phyloP scores from a whole-genome alignment of 148 eudicot species.

The Rhododendron simsii region DNA sequence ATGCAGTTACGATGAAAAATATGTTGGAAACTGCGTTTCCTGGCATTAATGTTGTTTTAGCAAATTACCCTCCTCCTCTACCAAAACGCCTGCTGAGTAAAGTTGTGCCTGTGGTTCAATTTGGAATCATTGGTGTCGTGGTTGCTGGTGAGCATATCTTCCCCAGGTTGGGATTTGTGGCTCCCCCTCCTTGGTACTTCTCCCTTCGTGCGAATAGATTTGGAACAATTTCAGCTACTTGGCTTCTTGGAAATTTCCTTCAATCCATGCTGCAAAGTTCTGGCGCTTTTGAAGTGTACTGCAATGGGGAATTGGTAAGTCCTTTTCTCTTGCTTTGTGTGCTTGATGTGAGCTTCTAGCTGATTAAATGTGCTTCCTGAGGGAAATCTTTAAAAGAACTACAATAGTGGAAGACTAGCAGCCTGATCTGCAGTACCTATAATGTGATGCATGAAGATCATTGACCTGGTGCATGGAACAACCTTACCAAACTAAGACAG shows the following conservation, averaged over 20 bases:
- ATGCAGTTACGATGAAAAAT: conserved; percentile 85
- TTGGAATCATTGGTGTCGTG: conserved; percentile 62
- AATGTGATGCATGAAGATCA: not conserved
- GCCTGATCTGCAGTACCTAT: not conserved
- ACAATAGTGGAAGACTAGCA: not conserved
- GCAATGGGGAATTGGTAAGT: conserved; percentile 71
- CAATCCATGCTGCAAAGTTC: conserved; percentile 80
- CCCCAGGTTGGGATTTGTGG: conserved; percentile 72
- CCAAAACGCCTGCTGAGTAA: conserved; percentile 87
- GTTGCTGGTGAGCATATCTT: conserved; percentile 93
- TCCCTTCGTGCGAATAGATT: conserved; percentile 82
- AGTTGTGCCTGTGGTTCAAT: conserved; percentile 71
- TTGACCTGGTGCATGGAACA: not conserved
- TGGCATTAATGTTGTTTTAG: conserved; percentile 69
- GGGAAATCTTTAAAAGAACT: not conserved
- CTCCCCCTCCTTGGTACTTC: conserved; percentile 92
- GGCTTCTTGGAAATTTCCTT: conserved; percentile 87
- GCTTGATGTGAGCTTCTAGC: not conserved
- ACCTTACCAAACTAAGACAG: not conserved
- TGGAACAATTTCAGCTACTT: conserved; percentile 87
- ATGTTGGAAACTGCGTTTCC: conserved; percentile 88
- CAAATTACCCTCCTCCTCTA: conserved; percentile 83
- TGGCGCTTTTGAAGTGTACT: conserved; percentile 90
- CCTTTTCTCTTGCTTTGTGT: not conserved
- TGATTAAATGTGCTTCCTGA: not conserved